Conservation (phyloP, 768 basidiomycete species). For the Amanita pseudoporphyria region DNA sequence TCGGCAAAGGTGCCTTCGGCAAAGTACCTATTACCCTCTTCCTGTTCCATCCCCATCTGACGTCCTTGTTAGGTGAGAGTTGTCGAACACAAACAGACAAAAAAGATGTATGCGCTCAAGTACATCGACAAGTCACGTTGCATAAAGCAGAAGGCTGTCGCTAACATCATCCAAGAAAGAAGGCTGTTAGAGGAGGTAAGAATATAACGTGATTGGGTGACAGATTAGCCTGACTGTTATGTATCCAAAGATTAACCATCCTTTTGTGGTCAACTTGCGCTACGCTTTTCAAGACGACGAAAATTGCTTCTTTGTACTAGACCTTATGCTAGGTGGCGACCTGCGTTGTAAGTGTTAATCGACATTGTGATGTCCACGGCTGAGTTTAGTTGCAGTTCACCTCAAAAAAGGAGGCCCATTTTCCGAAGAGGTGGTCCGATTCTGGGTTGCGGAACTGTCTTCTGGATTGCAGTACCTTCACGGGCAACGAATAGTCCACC, state of each 20-base stretch:
- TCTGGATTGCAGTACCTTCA: constrained; percentile 86
- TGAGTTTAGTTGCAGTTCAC: constrained; percentile 49
- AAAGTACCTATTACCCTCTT: constrained; percentile 46
- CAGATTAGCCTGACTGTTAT: constrained; percentile 4
- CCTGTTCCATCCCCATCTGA: constrained; percentile 2
- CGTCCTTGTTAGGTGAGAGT: constrained; percentile 67
- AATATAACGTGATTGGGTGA: constrained; percentile 3
- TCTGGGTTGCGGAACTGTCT: constrained; percentile 86
- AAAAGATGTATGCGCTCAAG: constrained; percentile 90
- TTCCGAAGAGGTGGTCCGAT: constrained; percentile 63
- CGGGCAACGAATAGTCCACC: constrained; percentile 85
- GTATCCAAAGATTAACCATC: constrained; percentile 66
- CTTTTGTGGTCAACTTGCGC: constrained; percentile 82
- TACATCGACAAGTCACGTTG: constrained; percentile 96
- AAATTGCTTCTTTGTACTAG: constrained; percentile 96
- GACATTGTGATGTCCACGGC: constrained; percentile 3
- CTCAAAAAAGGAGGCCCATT: constrained; percentile 63
- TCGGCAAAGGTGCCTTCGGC: constrained; percentile 97
- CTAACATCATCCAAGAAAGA: constrained; percentile 91
- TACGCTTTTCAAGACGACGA: constrained; percentile 98
- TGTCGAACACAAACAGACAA: constrained; percentile 91
- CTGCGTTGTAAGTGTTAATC: constrained; percentile 60
- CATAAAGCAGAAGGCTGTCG: constrained; percentile 83
- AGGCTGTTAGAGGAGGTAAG: constrained; percentile 84
- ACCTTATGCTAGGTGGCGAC: constrained; percentile 95